Percentiles rank a stretch among this genome's conserved stretches.
Conservation (phyloP, 2,329 filamentous ascomycete species). For the Nemania abortiva region DNA sequence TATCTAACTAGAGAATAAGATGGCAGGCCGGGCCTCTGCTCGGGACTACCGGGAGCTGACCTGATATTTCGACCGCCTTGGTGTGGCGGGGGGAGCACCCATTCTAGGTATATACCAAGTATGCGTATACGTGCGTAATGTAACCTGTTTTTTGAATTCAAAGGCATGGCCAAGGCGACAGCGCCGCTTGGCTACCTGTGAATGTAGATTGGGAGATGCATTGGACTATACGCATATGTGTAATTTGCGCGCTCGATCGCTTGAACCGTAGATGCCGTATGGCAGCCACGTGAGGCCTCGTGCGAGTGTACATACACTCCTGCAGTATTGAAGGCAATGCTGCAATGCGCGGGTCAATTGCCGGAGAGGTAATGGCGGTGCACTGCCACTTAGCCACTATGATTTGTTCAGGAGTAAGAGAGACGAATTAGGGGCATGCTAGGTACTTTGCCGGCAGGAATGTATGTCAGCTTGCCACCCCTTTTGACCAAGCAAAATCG, state of each 20-base stretch:
- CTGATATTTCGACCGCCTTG: neutral
- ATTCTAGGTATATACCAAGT: neutral
- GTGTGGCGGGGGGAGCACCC: neutral
- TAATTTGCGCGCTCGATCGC: neutral
- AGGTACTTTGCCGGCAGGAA: neutral
- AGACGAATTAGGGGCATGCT: neutral
- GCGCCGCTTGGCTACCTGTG: neutral
- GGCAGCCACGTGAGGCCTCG: neutral
- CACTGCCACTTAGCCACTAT: neutral
- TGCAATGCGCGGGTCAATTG: neutral
- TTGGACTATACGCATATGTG: neutral
- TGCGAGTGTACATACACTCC: neutral
- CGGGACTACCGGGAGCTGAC: neutral
- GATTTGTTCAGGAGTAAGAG: neutral
- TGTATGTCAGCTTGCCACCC: constrained; percentile 5
- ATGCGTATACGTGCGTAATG: too few species aligned
- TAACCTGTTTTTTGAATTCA: neutral
- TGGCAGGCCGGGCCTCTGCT: neutral
- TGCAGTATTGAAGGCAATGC: neutral
- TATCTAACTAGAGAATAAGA: neutral
- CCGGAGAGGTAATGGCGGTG: neutral
- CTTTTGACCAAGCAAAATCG: neutral
- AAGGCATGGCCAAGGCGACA: neutral
- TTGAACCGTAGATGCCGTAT: neutral
- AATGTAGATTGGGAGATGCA: neutral